Evolutionary conservation across 345 rosid species (phyloP), one percentile per base, ranked within the genome.

Genomic region (Euphorbia pulcherrima): DNA sequence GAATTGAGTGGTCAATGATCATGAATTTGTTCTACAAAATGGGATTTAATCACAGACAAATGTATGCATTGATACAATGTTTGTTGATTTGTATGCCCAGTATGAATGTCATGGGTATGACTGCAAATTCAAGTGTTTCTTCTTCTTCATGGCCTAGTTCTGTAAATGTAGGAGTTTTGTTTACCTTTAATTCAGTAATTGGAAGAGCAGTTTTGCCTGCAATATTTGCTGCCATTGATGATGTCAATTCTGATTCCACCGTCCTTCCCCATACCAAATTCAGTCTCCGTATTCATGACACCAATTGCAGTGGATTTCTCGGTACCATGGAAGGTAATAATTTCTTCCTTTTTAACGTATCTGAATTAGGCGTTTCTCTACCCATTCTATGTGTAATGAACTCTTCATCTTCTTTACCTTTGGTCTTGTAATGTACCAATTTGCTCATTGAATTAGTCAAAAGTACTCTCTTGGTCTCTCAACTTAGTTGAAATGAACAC

Each of bases 261-360:
- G 57, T 89, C 74, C 95, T 93, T 61, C 72, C 75, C 2, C 81
- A 81, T 23, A 83, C 81, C 2, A 75, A 81, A 57, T 66, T 93
- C 75, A 86, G 78, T 26, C 55, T 83, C 7, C 30, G 83, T 59
- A 39, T 80, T 50, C 84, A 68, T 7, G 87, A 90, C 72, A 78
- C 96, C 0, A 89, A 90, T 59, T 93, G 98, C 88, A 93, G 91
- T 63, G 95, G 91, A 59, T 93, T 93, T 77, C 35, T 79, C 28
- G 97, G 96, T 65, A 83, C 91, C 37, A 78, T 93, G 54, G 94
- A 82, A 83, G 97, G 98, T 90, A 90, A 30, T 90, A 90, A 30
- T 74, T 73, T 62, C 39, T 73, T 35, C 60, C 16, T 44, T 12
- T 44, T 44, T 41, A 41, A 33, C 37, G 4, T 33, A 33, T 7